A percentile compares a stretch with the other conserved stretches of the same genome.
phyloP scores from a whole-genome alignment of 2,329 filamentous ascomycete genomes.

The Ascochyta fabae region DNA sequence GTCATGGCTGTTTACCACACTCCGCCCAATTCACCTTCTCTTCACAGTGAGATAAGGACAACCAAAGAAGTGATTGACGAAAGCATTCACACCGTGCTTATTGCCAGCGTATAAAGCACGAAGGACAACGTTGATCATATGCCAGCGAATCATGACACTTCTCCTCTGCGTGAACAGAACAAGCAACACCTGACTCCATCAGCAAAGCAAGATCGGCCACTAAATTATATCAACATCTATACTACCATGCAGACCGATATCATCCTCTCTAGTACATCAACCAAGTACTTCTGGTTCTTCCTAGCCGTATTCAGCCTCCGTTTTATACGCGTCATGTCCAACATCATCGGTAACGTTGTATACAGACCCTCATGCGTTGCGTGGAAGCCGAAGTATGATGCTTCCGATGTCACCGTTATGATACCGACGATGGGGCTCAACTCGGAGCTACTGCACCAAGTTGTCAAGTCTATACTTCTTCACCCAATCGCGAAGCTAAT shows the following conservation, averaged over 20 bases:
- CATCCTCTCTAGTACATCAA: background rate
- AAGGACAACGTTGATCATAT: background rate
- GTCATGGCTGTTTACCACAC: no score
- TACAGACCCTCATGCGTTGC: background rate
- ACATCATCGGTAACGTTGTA: background rate
- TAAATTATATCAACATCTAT: background rate
- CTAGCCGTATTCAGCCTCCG: background rate
- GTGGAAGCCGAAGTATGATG: conserved; percentile 4
- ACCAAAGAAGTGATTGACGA: background rate
- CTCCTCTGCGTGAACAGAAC: background rate
- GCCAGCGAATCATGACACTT: background rate
- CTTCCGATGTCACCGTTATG: conserved; percentile 58
- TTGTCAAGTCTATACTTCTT: conserved; percentile 49
- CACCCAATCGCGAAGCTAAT: conserved; percentile 32
- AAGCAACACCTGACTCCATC: background rate
- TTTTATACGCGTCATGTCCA: background rate
- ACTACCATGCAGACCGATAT: background rate
- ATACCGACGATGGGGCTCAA: conserved; percentile 59
- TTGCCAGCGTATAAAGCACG: background rate
- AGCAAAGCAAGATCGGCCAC: background rate
- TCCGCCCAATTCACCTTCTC: background rate
- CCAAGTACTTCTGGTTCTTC: background rate
- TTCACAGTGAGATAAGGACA: background rate
- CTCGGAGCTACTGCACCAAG: conserved; percentile 51
- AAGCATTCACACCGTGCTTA: background rate